Percentiles rank a stretch among this genome's conserved stretches.
Evolutionary conservation across 495 filamentous ascomycete species (phyloP).

Genomic region (Hyaloscypha variabilis): DNA sequence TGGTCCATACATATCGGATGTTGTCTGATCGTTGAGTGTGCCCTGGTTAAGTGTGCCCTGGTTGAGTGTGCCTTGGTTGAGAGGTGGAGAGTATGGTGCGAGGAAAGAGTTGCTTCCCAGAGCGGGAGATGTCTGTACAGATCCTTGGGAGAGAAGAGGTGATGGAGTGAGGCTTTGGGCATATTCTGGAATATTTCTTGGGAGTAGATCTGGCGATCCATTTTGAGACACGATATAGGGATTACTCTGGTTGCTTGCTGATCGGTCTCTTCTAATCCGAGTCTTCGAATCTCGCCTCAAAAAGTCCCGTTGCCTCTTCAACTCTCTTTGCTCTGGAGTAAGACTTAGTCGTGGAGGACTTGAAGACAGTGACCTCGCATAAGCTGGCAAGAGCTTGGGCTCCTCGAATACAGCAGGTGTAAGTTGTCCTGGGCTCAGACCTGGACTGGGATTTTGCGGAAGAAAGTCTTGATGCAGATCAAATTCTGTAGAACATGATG

Average conservation of each 20-base stretch:
- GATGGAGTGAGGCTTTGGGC: constrained; percentile 27
- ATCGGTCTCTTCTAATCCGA: constrained; percentile 31
- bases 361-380: constrained; percentile 30
- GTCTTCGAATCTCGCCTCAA: constrained; percentile 33
- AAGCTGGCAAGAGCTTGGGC: constrained; percentile 29
- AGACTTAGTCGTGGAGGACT: constrained; percentile 32
- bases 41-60: constrained; percentile 13
- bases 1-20: constrained; percentile 28
- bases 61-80: constrained; percentile 15
- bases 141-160: constrained; percentile 29
- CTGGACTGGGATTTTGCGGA: constrained; percentile 25
- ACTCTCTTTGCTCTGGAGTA: constrained; percentile 34
- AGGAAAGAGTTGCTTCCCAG: constrained; percentile 24
- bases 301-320: constrained; percentile 33
- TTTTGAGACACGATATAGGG: constrained; percentile 28
- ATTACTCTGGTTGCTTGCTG: constrained; percentile 33
- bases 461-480: constrained; percentile 30
- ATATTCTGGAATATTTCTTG: constrained; percentile 29
- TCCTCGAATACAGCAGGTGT: constrained; percentile 26
- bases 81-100: constrained; percentile 20
- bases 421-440: constrained; percentile 20
- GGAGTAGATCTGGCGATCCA: constrained; percentile 28
- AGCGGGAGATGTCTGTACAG: constrained; percentile 27
- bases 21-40: constrained; percentile 15
- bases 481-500: constrained; percentile 17